phyloP scores from a whole-genome alignment of 106 monocot genomes.

The Phalaenopsis equestris region DNA sequence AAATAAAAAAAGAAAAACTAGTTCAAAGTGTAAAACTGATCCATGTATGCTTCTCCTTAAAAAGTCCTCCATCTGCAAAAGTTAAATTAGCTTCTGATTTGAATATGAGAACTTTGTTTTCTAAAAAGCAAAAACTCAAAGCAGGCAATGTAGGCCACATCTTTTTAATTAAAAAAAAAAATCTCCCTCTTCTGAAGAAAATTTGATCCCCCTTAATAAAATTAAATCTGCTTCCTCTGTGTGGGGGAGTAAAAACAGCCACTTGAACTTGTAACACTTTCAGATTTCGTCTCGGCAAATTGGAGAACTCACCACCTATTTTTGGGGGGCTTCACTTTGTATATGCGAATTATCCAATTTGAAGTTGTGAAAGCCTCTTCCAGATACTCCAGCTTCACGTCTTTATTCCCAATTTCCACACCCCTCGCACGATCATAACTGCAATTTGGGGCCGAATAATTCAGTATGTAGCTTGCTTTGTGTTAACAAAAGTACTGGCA shows the following conservation, averaged over 20 bases:
- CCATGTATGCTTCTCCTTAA: too few relatives aligned
- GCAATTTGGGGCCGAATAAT: neutral
- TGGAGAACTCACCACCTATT: slow-evolving; percentile 48
- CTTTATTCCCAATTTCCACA: slow-evolving; percentile 79
- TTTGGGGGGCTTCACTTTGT: slow-evolving; percentile 78
- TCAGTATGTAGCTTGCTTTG: too few relatives aligned
- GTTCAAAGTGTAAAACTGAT: too few relatives aligned
- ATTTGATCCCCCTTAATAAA: neutral
- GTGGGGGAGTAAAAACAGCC: neutral
- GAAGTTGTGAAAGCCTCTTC: slow-evolving; percentile 76
- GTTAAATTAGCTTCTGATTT: too few relatives aligned
- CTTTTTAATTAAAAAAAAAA: neutral
- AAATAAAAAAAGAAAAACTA: too few relatives aligned
- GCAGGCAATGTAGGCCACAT: neutral
- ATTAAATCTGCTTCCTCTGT: neutral
- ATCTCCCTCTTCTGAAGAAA: neutral
- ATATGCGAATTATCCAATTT: slow-evolving; percentile 80
- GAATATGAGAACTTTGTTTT: neutral
- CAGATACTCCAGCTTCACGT: slow-evolving; percentile 70
- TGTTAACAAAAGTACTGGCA: too few relatives aligned
- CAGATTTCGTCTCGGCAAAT: neutral
- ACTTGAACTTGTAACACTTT: neutral
- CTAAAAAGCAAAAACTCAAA: neutral
- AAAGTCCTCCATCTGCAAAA: neutral
- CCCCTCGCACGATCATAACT: slow-evolving; percentile 80